Base-by-base conservation (phyloP, 768 basidiomycete genomes). In the Arthromyces matolae region DNA sequence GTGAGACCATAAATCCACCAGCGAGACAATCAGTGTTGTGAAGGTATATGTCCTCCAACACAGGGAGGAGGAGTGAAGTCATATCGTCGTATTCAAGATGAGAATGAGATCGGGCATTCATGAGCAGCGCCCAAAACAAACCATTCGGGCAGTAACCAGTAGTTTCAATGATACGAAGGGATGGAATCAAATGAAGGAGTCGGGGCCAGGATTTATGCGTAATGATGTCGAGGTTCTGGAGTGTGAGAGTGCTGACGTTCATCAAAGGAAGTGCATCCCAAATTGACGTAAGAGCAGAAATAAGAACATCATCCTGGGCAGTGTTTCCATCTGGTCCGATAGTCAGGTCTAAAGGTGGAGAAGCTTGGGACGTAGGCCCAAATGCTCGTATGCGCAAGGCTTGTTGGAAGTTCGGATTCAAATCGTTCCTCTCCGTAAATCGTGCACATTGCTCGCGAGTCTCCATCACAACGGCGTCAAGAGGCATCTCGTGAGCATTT, bases 1-100 rank as follows among this genome's bases (percentile, higher is more conserved):
- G 54, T 8, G 65, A 64, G 20, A 70, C 60, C 72, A 73, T 73
- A 50, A 64, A 66, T 18, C 72, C 71, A 18, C 71, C 72, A 36
- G 65, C 61, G 28, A 67, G 68, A 38, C 69, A 71, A 42, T 73
- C 67, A 7, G 71, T 59, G 9, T 63, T 59, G 50, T 67, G 64
- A 8, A 73, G 58, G 54, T 71, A 71, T 28, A 73, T 55, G 40
- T 72, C 69, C 16, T 62, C 59, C 27, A 73, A 58, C 36, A 47
- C 54, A 13, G 69, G 68, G 14, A 70, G 58, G 13, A 71, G 57
- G 24, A 71, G 38, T 3, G 45, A 52, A n/a, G 50, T 50, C 40
- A 51, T 51, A 42, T 63, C 58, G 19, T 60, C 59, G 43, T 60
- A 56, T 19, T 62, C 63, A 24, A 59, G 49, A 48, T 63, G 60